Percentiles rank a stretch among this genome's conserved stretches.
These are phyloP conservation scores for Mucor plumbeus DNA, from an alignment of 371 early-diverging fungal species.

Conservation along the genomic window DNA sequence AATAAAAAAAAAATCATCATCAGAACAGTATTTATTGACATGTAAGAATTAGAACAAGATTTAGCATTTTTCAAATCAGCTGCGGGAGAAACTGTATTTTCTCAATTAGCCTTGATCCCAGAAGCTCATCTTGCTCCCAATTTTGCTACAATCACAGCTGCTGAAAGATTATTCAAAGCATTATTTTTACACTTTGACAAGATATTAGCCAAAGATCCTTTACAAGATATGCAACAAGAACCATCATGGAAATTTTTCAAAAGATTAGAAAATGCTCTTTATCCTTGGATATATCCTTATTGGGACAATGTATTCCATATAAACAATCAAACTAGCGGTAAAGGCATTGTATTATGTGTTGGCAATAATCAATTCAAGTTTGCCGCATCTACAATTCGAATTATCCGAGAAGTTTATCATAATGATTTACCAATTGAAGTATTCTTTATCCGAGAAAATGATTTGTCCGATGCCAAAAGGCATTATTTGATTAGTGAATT, in stretches of 20 bases:
- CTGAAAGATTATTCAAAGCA: slow-evolving; percentile 44
- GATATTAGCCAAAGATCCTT: slow-evolving; percentile 13
- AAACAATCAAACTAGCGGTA: slow-evolving; percentile 26
- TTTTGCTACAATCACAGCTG: slow-evolving; percentile 36
- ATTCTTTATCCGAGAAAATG: slow-evolving; percentile 61
- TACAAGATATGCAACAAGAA: slow-evolving; percentile 7
- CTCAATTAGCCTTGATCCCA: slow-evolving; percentile 22
- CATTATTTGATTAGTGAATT: slow-evolving; percentile 45
- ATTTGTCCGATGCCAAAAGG: slow-evolving; percentile 46
- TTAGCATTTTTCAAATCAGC: slow-evolving; percentile 26
- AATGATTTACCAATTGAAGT: slow-evolving; percentile 73
- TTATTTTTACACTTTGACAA: slow-evolving; percentile 45
- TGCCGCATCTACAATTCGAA: slow-evolving; percentile 59
- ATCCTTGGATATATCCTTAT: slow-evolving; percentile 36
- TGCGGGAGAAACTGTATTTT: slow-evolving; percentile 32
- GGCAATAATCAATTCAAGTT: slow-evolving; percentile 68
- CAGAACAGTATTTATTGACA: background rate
- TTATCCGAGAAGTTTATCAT: slow-evolving; percentile 60
- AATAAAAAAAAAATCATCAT: too few species aligned
- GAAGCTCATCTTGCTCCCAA: slow-evolving; percentile 34
- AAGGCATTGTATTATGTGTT: slow-evolving; percentile 60
- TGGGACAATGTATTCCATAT: slow-evolving; percentile 39
- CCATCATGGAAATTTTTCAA: slow-evolving; percentile 24
- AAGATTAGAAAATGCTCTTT: slow-evolving; percentile 27
- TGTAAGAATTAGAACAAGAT: slow-evolving; percentile 23